These are phyloP conservation scores for Pseudogymnoascus sp. DNA, from an alignment of 2,329 filamentous ascomycete species.

Conservation along the genomic window DNA sequence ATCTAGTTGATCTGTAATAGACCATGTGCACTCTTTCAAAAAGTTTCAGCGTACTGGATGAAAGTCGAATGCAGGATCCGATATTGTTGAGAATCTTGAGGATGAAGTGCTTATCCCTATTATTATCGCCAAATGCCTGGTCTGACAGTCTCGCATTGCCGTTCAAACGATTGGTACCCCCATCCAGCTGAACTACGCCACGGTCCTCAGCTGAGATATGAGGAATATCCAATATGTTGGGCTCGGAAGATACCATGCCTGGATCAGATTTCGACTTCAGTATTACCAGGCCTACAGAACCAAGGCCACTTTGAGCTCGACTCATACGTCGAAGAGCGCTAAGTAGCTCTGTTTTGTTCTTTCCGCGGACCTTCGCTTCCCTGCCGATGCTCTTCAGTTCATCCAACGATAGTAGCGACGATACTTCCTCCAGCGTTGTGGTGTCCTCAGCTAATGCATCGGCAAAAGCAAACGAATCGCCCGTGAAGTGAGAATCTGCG, in stretches of 20 bases:
- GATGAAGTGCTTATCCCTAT: conserved; percentile 66
- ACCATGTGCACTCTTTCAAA: conserved; percentile 94
- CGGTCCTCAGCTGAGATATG: background rate
- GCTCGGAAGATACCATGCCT: background rate
- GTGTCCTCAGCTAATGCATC: conserved; percentile 69
- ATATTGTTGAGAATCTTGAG: conserved; percentile 68
- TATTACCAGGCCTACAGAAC: conserved; percentile 57
- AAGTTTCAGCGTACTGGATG: conserved; percentile 61
- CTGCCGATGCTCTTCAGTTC: conserved; percentile 80
- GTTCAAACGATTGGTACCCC: background rate
- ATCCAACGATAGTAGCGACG: conserved; percentile 71
- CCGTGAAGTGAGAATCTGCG: conserved; percentile 27
- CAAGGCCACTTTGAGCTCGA: conserved; percentile 66
- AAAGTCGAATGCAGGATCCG: conserved; percentile 78
- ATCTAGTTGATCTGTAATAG: conserved; percentile 91
- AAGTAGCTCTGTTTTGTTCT: conserved; percentile 75
- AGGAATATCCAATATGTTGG: background rate
- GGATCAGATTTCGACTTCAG: conserved; percentile 28
- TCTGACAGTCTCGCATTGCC: background rate
- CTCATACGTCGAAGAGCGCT: conserved; percentile 66
- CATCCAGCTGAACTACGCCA: background rate
- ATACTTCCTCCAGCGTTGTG: conserved; percentile 72
- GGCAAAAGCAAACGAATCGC: conserved; percentile 63
- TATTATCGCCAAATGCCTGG: conserved; percentile 34
- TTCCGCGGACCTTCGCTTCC: conserved; percentile 77